Conservation (phyloP, 139 green algal species). For the Tetraselmis striata region DNA sequence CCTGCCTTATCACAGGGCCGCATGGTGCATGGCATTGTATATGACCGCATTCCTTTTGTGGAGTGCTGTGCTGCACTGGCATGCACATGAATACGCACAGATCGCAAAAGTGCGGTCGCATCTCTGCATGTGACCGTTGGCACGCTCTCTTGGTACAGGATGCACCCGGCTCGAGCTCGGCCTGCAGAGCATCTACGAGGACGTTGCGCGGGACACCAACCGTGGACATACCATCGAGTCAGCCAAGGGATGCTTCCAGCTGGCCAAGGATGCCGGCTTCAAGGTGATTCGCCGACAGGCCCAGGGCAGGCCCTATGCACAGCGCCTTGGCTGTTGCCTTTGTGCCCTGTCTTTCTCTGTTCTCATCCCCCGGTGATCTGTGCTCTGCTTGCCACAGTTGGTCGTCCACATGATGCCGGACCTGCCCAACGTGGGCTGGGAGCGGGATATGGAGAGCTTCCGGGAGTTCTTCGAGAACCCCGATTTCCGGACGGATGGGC, state of each 20-base stretch:
- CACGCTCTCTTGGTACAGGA: constrained; percentile 5
- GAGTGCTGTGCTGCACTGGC: too few species aligned
- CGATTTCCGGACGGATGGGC: constrained; percentile 82
- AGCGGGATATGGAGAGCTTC: constrained; percentile 94
- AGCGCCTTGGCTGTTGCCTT: too few species aligned
- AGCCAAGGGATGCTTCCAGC: constrained; percentile 86
- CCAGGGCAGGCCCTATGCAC: neutral
- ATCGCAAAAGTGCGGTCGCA: too few species aligned
- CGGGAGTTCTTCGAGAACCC: constrained; percentile 96
- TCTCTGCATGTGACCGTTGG: too few species aligned
- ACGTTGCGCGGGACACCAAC: constrained; percentile 96
- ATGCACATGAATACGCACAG: too few species aligned
- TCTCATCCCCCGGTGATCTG: too few species aligned
- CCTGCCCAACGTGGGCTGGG: constrained; percentile 94
- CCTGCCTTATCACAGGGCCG: too few species aligned
- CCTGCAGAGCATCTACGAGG: constrained; percentile 89
- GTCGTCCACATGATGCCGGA: constrained; percentile 99
- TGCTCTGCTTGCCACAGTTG: constrained; percentile 52
- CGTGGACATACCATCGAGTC: constrained; percentile 78
- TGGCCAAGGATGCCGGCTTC: constrained; percentile 91
- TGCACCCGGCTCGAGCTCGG: constrained; percentile 94
- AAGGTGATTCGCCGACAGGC: constrained; percentile 46
- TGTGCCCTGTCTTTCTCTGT: too few species aligned
- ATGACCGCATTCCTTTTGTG: too few species aligned
- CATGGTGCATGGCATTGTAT: too few species aligned